Percentiles rank a stretch among this genome's conserved stretches.
Evolutionary conservation across 495 filamentous ascomycete genomes (phyloP).

Genomic region (Xylaria cubensis): DNA sequence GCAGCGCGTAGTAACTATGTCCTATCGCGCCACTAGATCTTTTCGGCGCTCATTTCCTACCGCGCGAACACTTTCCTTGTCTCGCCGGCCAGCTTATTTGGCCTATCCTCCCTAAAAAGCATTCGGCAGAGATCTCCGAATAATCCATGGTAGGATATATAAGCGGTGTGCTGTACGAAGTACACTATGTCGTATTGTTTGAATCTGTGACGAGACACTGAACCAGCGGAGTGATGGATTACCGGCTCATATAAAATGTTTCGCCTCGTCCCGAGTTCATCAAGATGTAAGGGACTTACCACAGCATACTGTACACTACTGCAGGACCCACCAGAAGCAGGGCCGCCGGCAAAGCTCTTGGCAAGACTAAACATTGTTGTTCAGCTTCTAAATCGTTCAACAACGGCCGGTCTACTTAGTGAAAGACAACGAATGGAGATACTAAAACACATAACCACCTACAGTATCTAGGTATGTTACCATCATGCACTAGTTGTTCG

Average conservation of each 20-base stretch:
- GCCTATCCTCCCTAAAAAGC: not conserved
- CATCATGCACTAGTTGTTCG: conserved; percentile 10
- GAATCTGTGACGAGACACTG: not conserved
- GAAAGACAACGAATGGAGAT: not conserved
- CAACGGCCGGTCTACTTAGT: not conserved
- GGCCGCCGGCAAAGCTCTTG: not conserved
- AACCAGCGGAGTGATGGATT: not conserved
- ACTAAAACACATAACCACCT: not conserved
- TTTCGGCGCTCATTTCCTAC: conserved; percentile 1
- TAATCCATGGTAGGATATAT: not conserved
- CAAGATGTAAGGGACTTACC: not conserved
- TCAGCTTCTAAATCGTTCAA: not conserved
- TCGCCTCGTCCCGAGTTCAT: conserved; percentile 9
- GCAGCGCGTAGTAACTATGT: not conserved
- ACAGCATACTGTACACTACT: conserved; percentile 18
- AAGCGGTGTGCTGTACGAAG: not conserved
- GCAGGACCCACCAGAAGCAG: conserved; percentile 3
- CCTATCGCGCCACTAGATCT: not conserved
- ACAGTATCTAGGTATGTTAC: not conserved
- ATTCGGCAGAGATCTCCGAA: conserved; percentile 7
- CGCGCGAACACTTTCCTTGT: not conserved
- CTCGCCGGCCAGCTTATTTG: not conserved
- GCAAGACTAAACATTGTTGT: not conserved
- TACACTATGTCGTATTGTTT: not conserved
- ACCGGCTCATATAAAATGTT: conserved; percentile 21